Conservation (phyloP, 495 filamentous ascomycete genomes). For the Penicillium cosmopolitanum region DNA sequence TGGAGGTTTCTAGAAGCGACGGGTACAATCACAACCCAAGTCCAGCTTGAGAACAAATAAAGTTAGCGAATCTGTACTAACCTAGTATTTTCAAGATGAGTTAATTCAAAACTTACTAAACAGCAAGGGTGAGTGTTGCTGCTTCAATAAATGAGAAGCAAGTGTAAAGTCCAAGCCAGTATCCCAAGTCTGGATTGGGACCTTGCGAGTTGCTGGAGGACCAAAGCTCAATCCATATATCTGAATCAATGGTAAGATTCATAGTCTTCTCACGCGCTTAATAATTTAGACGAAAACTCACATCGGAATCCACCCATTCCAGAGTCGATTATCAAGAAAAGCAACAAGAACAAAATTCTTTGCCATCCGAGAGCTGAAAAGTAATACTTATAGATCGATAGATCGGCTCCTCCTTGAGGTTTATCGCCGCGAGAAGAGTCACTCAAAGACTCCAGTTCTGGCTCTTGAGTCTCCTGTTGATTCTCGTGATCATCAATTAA, state of each 20-base stretch:
- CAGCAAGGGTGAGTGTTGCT: constrained; percentile 13
- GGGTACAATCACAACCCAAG: constrained; percentile 30
- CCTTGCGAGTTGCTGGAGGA: constrained; percentile 19
- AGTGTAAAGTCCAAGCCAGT: constrained; percentile 32
- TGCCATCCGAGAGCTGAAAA: constrained; percentile 23
- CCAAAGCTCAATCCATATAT: constrained; percentile 26
- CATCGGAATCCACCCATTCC: constrained; percentile 18
- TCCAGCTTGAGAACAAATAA: constrained; percentile 14
- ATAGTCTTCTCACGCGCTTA: neutral
- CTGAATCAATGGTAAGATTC: constrained; percentile 11
- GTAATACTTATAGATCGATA: constrained; percentile 25
- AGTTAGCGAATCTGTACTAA: too few relatives aligned
- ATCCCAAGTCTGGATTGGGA: constrained; percentile 15
- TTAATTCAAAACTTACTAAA: constrained; percentile 14
- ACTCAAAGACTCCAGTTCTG: neutral
- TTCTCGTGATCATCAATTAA: neutral
- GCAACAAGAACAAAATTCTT: constrained; percentile 11
- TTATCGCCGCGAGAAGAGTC: neutral
- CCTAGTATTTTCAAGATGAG: too few relatives aligned
- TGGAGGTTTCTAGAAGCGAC: constrained; percentile 25
- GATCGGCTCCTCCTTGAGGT: constrained; percentile 10
- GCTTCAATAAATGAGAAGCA: constrained; percentile 23
- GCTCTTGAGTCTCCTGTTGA: neutral
- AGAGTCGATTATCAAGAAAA: constrained; percentile 10
- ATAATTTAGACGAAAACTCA: constrained; percentile 1